Evolutionary conservation across 2,329 filamentous ascomycete genomes (phyloP), one percentile per base, ranked within the genome.

Genomic region (Hymenoscyphus albidus): DNA sequence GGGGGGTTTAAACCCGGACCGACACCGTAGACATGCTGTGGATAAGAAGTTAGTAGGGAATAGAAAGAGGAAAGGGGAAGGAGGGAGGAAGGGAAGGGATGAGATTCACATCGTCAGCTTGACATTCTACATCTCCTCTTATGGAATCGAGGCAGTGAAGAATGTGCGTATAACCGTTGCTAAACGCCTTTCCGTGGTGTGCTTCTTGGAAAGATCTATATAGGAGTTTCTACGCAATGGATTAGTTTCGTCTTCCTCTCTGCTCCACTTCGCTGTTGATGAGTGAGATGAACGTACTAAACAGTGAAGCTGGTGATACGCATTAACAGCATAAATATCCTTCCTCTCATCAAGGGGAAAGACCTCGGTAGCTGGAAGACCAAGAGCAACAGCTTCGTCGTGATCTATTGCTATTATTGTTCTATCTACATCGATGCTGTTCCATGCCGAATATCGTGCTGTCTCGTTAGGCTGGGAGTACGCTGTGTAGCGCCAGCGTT

Each of bases 261-360:
- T 27, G 1, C 27, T 27, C 27, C 27, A 27, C 27, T 27, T 27
- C 2, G 27, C 27, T 27, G 1, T 27, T 27, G 27, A 27, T 27
- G 27, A 27, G 27, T 27, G 27, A 3, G 27, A 3, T 10, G 5
- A 51, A 56, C 58, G 16, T 51, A 61, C 62, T 10, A 64, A 40
- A 39, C 62, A 64, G 18, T 64, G 62, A 42, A 64, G 22, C 57
- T 61, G 58, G 27, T 64, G 62, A 55, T 55, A 61, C 22, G 62
- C 62, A 58, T 56, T 61, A 38, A 64, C 57, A 14, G 56, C 39
- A 61, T 64, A 64, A 32, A 64, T 32, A 39, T 40, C 42, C 18
- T 60, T 64, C 42, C 42, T 42, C 12, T 18, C 16, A 42, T 64
- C 62, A 35, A 58, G 59, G 22, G 58, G 57, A 38, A 64, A 61